phyloP scores from a whole-genome alignment of 2,329 filamentous ascomycete genomes.

The Amylocarpus encephaloides region DNA sequence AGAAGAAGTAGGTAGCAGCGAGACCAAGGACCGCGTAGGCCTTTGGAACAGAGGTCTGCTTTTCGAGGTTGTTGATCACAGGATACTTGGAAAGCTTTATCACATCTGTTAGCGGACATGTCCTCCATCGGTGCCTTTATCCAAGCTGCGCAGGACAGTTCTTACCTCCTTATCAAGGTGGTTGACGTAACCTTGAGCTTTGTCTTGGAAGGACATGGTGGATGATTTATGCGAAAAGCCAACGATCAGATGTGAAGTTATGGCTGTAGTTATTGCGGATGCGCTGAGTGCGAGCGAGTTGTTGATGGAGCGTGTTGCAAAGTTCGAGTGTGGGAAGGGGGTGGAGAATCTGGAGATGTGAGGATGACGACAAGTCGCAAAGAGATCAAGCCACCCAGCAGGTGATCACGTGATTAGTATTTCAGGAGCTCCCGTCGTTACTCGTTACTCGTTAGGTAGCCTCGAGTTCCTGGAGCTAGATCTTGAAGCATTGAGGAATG shows the following conservation, averaged over 20 bases:
- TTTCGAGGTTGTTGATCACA: constrained; percentile 77
- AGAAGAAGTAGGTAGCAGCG: constrained; percentile 76
- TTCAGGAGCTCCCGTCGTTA: too few relatives aligned
- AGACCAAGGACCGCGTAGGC: constrained; percentile 75
- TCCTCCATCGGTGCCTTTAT: not conserved
- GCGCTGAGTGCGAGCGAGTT: not conserved
- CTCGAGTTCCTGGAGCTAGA: too few relatives aligned
- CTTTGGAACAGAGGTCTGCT: constrained; percentile 76
- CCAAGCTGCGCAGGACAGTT: constrained; percentile 5
- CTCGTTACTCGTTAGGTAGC: too few relatives aligned
- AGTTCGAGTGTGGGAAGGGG: not conserved
- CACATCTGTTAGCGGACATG: constrained; percentile 3
- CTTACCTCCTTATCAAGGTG: constrained; percentile 76
- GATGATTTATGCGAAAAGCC: constrained; percentile 5
- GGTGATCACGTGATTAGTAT: too few relatives aligned
- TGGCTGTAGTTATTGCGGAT: not conserved
- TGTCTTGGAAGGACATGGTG: constrained; percentile 71
- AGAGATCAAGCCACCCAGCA: not conserved
- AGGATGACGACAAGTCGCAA: constrained; percentile 7
- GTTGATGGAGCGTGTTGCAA: not conserved
- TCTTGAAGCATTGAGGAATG: too few relatives aligned
- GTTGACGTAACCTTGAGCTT: constrained; percentile 68
- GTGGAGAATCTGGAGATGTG: too few relatives aligned
- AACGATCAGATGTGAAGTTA: not conserved
- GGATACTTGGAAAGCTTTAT: constrained; percentile 77